Conservation (phyloP, 257 asterid genomes). For the Salvia splendens region DNA sequence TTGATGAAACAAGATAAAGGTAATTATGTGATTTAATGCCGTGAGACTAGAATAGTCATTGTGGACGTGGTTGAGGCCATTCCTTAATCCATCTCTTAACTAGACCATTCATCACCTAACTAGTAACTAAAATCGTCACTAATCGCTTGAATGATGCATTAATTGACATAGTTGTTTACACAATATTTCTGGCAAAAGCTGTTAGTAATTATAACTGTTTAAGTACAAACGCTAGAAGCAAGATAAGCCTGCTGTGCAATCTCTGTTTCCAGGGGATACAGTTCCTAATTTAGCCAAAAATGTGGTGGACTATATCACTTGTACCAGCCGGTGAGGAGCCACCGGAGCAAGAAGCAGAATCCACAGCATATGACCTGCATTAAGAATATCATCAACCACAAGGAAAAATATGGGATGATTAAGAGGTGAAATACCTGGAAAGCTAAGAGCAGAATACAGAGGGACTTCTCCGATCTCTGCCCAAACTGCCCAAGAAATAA, state of each 20-base stretch:
- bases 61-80: too few species aligned
- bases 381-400: background rate
- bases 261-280: conserved; percentile 14
- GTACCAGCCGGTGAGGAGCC: conserved; percentile 93
- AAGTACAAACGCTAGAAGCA: conserved; percentile 23
- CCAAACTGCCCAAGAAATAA: conserved; percentile 73
- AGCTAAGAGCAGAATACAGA: conserved; percentile 64
- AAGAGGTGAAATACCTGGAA: conserved; percentile 65
- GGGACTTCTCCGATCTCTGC: conserved; percentile 71
- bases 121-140: too few species aligned
- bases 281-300: background rate
- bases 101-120: too few species aligned
- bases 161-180: background rate
- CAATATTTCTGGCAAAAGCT: background rate
- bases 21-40: too few species aligned
- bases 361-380: conserved; percentile 77
- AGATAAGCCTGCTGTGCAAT: conserved; percentile 1
- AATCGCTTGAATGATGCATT: too few species aligned
- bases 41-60: too few species aligned
- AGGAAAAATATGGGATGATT: background rate
- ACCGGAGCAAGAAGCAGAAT: conserved; percentile 72
- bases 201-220: background rate
- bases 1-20: too few species aligned
- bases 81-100: too few species aligned
- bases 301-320: conserved; percentile 41